Conservation (phyloP, 352 stramenopile genomes). For the Phytophthora brassicae region DNA sequence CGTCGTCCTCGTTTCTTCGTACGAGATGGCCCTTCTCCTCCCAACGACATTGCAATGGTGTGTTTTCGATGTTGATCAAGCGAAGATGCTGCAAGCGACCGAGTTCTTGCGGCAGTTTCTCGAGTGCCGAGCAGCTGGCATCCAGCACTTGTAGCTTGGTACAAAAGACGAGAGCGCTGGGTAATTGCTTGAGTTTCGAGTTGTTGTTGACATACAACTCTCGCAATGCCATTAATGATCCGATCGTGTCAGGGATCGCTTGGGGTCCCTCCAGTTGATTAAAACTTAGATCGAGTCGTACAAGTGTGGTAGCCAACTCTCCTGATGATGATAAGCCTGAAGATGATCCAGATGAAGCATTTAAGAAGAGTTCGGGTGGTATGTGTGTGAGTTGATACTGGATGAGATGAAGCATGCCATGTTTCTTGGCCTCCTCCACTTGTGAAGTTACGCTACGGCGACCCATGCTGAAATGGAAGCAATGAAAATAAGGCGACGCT, state of each 20-base stretch:
- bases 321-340: constrained; percentile 16
- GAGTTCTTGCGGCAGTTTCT: constrained; percentile 64
- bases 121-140: constrained; percentile 62
- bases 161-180: constrained; percentile 60
- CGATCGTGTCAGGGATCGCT: constrained; percentile 57
- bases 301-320: constrained; percentile 40
- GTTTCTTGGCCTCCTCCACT: constrained; percentile 58
- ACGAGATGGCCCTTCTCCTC: constrained; percentile 57
- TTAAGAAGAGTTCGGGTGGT: constrained; percentile 40
- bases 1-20: constrained; percentile 19
- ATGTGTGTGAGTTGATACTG: constrained; percentile 45
- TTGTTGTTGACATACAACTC: constrained; percentile 89
- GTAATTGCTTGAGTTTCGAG: constrained; percentile 53
- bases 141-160: constrained; percentile 73
- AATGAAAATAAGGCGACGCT: constrained; percentile 26
- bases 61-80: constrained; percentile 73
- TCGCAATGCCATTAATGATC: constrained; percentile 55
- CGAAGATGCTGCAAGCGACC: constrained; percentile 60
- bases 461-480: constrained; percentile 25
- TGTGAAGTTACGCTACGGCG: constrained; percentile 45
- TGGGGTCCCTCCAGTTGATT: constrained; percentile 58
- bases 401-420: constrained; percentile 62
- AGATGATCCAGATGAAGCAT: constrained; percentile 12
- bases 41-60: constrained; percentile 63
- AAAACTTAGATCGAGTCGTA: constrained; percentile 80